Base-by-base conservation (phyloP, 2,329 filamentous ascomycete genomes). In the Arachnomyces sp. region DNA sequence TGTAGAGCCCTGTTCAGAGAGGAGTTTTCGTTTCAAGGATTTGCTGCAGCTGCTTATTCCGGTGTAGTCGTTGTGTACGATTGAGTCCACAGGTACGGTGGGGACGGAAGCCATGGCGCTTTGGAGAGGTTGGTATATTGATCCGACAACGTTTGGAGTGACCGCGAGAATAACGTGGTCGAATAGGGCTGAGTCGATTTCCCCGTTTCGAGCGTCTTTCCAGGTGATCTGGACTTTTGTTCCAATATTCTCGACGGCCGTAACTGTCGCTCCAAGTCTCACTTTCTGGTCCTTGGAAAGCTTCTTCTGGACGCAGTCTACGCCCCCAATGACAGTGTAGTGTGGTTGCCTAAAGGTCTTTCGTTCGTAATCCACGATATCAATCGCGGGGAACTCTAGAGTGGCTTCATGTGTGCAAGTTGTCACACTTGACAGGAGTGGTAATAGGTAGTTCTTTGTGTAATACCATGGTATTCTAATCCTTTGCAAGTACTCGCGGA, bases 151-250 rank as follows among this genome's bases (percentile, higher is more conserved):
- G 45, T 76, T 66, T 1, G 76, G 75, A 0, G 74, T 68, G 1
- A 78, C 71, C 0, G 73, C 73, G 1, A 79, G 57, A 16, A 79
- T 57, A 1, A 76, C 72, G 2, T 61, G 62, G 38, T 77, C 73
- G 38, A 76, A 77, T 0, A 49, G 38, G 13, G 69, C 61, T 16
- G 50, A 47, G 12, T 39, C 16, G 16, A 9, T 34, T 13, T n/a
- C 31, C 2, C 25, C n/a, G 18, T 33, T 20, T 9, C 28, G 17
- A 2, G 54, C 55, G 4, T 43, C 45, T 28, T 45, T 46, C 46
- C 50, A 55, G 12, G 39, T 47, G 12, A 56, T 44, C 33, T 45
- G 41, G 11, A 53, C 49, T 35, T 45, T 44, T 7, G 43, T 20
- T 1, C 44, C 11, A 13, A 42, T 9, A 30, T 40, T 43, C 17